phyloP scores from a whole-genome alignment of 331 rosid species.

The Erythrophleum ivorense region DNA sequence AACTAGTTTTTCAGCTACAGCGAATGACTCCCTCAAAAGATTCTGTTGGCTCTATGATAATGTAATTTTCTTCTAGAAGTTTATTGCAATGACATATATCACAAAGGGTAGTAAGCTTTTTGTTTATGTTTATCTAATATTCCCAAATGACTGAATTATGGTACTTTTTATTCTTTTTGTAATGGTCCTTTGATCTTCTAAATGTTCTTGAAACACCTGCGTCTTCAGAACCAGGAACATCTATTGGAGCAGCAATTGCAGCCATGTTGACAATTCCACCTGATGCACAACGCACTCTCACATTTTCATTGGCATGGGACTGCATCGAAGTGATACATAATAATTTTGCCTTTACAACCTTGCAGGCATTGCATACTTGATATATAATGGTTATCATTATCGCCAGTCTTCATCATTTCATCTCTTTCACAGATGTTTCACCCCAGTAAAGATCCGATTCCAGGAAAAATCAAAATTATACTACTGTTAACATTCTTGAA shows the following conservation, averaged over 20 bases:
- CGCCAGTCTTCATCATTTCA: too few relatives aligned
- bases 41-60: too few relatives aligned
- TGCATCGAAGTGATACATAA: slow-evolving; percentile 39
- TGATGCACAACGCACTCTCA: slow-evolving; percentile 62
- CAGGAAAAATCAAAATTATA: slow-evolving; percentile 55
- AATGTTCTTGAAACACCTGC: slow-evolving; percentile 48
- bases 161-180: slow-evolving; percentile 49
- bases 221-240: slow-evolving; percentile 80
- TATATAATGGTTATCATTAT: too few relatives aligned
- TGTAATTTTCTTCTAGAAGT: too few relatives aligned
- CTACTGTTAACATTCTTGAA: slow-evolving; percentile 72
- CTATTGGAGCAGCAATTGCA: slow-evolving; percentile 93
- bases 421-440: slow-evolving; percentile 72
- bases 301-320: slow-evolving; percentile 95
- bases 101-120: too few relatives aligned
- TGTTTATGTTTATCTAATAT: too few relatives aligned
- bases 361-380: too few relatives aligned
- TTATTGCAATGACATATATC: too few relatives aligned
- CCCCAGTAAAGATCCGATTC: too few relatives aligned
- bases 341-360: too few relatives aligned
- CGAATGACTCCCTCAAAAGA: not conserved
- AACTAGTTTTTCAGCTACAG: not conserved
- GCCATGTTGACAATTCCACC: slow-evolving; percentile 80
- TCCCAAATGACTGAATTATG: too few relatives aligned
- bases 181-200: slow-evolving; percentile 78